Evolutionary conservation across 306 rosid species (phyloP).

Genomic region (Rosa multiflora): DNA sequence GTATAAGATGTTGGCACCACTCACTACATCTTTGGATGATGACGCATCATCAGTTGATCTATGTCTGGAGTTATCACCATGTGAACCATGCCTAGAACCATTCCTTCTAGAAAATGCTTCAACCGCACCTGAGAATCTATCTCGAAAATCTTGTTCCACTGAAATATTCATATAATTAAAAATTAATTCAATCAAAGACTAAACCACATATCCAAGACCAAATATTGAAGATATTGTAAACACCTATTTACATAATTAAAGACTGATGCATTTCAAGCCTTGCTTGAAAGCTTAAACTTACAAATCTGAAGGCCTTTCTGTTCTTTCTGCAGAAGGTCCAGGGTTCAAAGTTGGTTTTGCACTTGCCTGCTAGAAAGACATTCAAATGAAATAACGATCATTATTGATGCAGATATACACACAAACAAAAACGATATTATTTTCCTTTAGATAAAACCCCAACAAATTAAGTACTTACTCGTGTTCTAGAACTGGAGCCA

Average conservation of each 20-base stretch:
- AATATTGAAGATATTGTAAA: neutral
- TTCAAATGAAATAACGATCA: slow-evolving; percentile 23
- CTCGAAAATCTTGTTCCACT: slow-evolving; percentile 74
- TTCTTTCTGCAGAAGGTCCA: slow-evolving; percentile 66
- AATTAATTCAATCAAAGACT: slow-evolving; percentile 14
- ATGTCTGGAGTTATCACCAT: slow-evolving; percentile 69
- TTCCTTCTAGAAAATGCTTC: slow-evolving; percentile 94
- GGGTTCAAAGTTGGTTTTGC: slow-evolving; percentile 66
- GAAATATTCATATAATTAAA: slow-evolving; percentile 15
- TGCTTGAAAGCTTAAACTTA: slow-evolving; percentile 11
- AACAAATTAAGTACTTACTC: slow-evolving; percentile 47
- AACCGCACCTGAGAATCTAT: slow-evolving; percentile 78
- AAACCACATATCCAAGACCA: neutral
- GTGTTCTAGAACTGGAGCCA: slow-evolving; percentile 85
- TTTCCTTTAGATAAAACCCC: slow-evolving; percentile 18
- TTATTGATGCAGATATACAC: slow-evolving; percentile 17
- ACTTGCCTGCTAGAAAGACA: slow-evolving; percentile 49
- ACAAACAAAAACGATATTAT: neutral
- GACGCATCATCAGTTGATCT: slow-evolving; percentile 69
- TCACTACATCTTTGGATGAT: slow-evolving; percentile 84
- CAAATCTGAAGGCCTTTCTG: slow-evolving; percentile 79
- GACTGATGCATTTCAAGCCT: slow-evolving; percentile 25
- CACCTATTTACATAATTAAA: neutral
- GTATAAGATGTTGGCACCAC: slow-evolving; percentile 27
- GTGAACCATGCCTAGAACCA: slow-evolving; percentile 62